A percentile compares a stretch with the other conserved stretches of the same genome.
Evolutionary conservation across 257 asterid species (phyloP).

Genomic region (Haberlea rhodopensis): DNA sequence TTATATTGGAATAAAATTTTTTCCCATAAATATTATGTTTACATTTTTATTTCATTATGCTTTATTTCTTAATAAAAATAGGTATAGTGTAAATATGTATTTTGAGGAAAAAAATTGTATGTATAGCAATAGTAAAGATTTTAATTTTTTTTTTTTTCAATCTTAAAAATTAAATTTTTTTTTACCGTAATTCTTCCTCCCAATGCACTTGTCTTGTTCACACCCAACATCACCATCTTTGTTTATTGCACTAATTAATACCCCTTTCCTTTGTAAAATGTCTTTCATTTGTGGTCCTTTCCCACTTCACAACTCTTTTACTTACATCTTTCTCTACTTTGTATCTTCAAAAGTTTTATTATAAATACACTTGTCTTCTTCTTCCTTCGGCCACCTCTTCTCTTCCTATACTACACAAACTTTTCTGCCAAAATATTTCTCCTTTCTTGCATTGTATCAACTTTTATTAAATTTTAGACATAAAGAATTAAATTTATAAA

Average conservation of each 20-base stretch:
- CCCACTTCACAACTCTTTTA: constrained; percentile 30
- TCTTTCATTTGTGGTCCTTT: constrained; percentile 44
- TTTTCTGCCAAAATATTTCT: not conserved
- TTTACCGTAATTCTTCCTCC: constrained; percentile 30
- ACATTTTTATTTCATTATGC: too few relatives aligned
- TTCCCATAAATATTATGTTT: too few relatives aligned
- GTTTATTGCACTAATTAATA: constrained; percentile 5
- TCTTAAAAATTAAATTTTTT: constrained; percentile 17
- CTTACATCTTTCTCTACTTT: constrained; percentile 34
- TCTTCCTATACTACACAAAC: not conserved
- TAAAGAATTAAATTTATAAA: not conserved
- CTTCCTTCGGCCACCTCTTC: constrained; percentile 21
- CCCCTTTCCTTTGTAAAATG: constrained; percentile 13
- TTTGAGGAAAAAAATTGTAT: too few relatives aligned
- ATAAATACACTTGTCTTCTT: constrained; percentile 18
- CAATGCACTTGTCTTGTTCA: constrained; percentile 42
- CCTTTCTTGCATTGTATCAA: not conserved
- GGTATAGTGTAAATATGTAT: too few relatives aligned
- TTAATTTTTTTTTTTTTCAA: not conserved
- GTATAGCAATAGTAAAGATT: too few relatives aligned
- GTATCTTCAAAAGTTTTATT: constrained; percentile 21
- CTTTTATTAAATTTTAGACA: not conserved
- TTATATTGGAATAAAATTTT: too few relatives aligned
- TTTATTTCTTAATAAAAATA: too few relatives aligned
- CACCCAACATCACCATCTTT: constrained; percentile 42